Evolutionary conservation across 306 rosid genomes (phyloP).

Genomic region (Lathyrus sativus): DNA sequence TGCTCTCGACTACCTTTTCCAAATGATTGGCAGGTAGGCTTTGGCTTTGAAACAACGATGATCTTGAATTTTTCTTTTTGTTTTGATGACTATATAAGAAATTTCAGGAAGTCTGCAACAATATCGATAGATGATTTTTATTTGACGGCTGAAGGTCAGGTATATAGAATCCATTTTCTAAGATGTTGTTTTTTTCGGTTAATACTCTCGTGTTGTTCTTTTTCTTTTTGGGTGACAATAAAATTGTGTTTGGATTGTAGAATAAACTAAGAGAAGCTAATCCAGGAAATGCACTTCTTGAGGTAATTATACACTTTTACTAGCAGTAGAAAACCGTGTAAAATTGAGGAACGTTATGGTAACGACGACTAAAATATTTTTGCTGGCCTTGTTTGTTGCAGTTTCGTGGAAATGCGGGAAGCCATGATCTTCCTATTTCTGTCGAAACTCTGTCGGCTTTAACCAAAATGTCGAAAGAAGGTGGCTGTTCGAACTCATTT

Average conservation of each 20-base stretch:
- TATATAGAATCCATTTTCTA: constrained; percentile 39
- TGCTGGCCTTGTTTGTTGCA: constrained; percentile 19
- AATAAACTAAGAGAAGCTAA: constrained; percentile 72
- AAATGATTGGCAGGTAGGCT: constrained; percentile 54
- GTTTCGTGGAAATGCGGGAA: constrained; percentile 93
- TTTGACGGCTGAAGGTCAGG: constrained; percentile 88
- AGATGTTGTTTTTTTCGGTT: background rate
- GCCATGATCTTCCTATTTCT: constrained; percentile 85
- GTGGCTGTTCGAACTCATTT: constrained; percentile 45
- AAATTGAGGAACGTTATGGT: constrained; percentile 10
- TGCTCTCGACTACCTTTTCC: constrained; percentile 88
- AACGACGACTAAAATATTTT: constrained; percentile 16
- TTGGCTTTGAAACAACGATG: background rate
- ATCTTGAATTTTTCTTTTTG: background rate
- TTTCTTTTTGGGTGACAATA: constrained; percentile 35
- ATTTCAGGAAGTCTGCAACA: constrained; percentile 77
- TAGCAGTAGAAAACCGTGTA: constrained; percentile 1
- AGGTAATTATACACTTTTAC: constrained; percentile 54
- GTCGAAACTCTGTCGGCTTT: constrained; percentile 68
- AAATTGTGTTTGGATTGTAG: constrained; percentile 49
- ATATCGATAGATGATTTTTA: constrained; percentile 91
- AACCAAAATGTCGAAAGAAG: constrained; percentile 70
- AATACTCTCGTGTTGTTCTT: constrained; percentile 5
- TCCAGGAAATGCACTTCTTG: constrained; percentile 83
- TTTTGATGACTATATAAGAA: too few species aligned